Evolutionary conservation across 352 stramenopile genomes (phyloP).

Genomic region (Globisporangium cylindrosporum): DNA sequence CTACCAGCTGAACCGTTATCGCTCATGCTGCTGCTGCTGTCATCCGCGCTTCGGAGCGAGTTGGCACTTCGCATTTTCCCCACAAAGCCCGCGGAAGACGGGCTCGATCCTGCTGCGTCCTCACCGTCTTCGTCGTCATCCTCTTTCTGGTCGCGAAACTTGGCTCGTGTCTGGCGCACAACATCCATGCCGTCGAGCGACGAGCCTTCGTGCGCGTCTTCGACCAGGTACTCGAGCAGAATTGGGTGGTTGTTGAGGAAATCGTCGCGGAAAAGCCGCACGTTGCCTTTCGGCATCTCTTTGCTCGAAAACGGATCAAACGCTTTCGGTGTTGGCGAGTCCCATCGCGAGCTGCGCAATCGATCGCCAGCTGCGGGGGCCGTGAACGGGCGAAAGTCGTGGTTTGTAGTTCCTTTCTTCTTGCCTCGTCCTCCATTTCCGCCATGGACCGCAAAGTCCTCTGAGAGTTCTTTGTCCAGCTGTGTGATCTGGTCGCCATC

Average conservation of each 20-base stretch:
- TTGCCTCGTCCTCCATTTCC: slow-evolving; percentile 9
- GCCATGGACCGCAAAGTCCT: slow-evolving; percentile 47
- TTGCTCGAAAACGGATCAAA: slow-evolving; percentile 54
- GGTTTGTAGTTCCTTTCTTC: slow-evolving; percentile 11
- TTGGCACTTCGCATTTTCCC: slow-evolving; percentile 62
- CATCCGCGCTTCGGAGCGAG: slow-evolving; percentile 16
- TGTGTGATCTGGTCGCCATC: slow-evolving; percentile 72
- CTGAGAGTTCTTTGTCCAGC: slow-evolving; percentile 68
- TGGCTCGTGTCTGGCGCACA: slow-evolving; percentile 2
- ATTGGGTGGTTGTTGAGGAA: slow-evolving; percentile 86
- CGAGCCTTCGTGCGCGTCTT: slow-evolving; percentile 28
- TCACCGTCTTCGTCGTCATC: slow-evolving; percentile 11
- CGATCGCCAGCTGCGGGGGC: slow-evolving; percentile 22
- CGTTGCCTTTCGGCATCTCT: slow-evolving; percentile 70
- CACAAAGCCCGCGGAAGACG: slow-evolving; percentile 33
- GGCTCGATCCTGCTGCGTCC: background rate
- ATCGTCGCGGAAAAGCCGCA: slow-evolving; percentile 81
- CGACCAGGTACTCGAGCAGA: slow-evolving; percentile 73
- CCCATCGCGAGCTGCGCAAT: slow-evolving; percentile 9
- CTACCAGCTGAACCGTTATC: background rate
- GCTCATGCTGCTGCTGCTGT: background rate
- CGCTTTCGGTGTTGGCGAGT: slow-evolving; percentile 15
- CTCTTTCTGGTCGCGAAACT: slow-evolving; percentile 5
- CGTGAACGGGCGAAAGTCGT: slow-evolving; percentile 34
- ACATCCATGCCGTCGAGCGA: slow-evolving; percentile 14